A percentile compares a stretch with the other conserved stretches of the same genome.
Evolutionary conservation across 768 basidiomycete species (phyloP).

Genomic region (Steccherinum ochraceum): DNA sequence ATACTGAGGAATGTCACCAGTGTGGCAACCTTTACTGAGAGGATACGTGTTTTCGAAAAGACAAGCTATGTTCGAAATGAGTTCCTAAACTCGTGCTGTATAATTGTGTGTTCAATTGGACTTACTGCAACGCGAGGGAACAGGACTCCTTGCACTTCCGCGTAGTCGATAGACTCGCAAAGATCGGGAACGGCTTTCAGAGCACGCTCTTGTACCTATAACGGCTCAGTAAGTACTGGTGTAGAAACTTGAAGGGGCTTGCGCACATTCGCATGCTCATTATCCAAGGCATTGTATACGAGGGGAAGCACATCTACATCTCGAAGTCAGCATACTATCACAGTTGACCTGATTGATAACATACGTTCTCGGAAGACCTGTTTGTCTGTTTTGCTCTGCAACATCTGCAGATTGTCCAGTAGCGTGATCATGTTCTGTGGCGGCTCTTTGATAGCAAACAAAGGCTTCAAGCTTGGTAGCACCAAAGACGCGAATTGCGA

Average conservation of each 20-base stretch:
- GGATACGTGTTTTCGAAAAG: slow-evolving; percentile 85
- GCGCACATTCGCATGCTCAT: slow-evolving; percentile 80
- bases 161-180: slow-evolving; percentile 92
- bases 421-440: slow-evolving; percentile 96
- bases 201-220: slow-evolving; percentile 86
- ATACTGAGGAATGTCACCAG: slow-evolving; percentile 76
- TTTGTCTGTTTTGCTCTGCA: slow-evolving; percentile 88
- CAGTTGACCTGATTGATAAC: slow-evolving; percentile 21
- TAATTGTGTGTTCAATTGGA: slow-evolving; percentile 12
- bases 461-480: slow-evolving; percentile 80
- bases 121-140: slow-evolving; percentile 92
- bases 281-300: slow-evolving; percentile 93
- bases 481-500: slow-evolving; percentile 77
- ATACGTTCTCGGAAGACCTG: slow-evolving; percentile 81
- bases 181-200: slow-evolving; percentile 77
- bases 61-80: slow-evolving; percentile 52
- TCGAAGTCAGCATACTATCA: not conserved
- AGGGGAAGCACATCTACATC: slow-evolving; percentile 85
- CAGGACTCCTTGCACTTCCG: slow-evolving; percentile 84
- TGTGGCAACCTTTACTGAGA: slow-evolving; percentile 89
- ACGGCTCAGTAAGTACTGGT: not conserved
- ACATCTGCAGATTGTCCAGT: slow-evolving; percentile 79
- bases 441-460: slow-evolving; percentile 89
- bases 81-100: too few species aligned
- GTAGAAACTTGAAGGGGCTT: not conserved